Evolutionary conservation across 1,139 yeast genomes (phyloP).

Genomic region (Saccharomyces hybrid): DNA sequence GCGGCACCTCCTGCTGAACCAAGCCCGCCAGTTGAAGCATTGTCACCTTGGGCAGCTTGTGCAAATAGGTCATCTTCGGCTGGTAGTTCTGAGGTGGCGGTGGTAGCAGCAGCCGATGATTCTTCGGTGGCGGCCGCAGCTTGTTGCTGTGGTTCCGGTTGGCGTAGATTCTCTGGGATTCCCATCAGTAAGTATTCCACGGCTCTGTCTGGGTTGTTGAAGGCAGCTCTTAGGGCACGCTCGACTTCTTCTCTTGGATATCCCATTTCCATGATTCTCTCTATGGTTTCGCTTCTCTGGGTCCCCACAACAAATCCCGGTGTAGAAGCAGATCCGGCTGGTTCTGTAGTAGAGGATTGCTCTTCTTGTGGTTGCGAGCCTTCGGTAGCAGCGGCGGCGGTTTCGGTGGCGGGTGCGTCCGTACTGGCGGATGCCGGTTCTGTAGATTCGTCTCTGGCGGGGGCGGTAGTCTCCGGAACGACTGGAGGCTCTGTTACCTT

Average conservation of each 20-base stretch:
- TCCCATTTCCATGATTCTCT: slow-evolving; percentile 92
- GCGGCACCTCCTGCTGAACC: slow-evolving; percentile 19
- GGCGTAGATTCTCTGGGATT: slow-evolving; percentile 60
- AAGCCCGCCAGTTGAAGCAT: slow-evolving; percentile 22
- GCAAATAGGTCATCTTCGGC: slow-evolving; percentile 54
- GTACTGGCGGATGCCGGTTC: slow-evolving; percentile 19
- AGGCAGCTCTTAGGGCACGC: slow-evolving; percentile 88
- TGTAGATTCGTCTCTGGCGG: slow-evolving; percentile 24
- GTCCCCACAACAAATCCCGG: slow-evolving; percentile 30
- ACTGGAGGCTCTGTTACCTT: slow-evolving; percentile 25
- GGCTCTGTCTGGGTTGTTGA: slow-evolving; percentile 96
- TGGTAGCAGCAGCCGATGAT: background rate
- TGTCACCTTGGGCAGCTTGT: slow-evolving; percentile 57
- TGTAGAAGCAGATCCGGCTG: slow-evolving; percentile 26
- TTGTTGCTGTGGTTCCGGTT: slow-evolving; percentile 14
- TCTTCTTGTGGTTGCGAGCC: background rate
- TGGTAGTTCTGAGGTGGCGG: slow-evolving; percentile 11
- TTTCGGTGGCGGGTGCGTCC: slow-evolving; percentile 25
- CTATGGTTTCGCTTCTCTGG: slow-evolving; percentile 40
- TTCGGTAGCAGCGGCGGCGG: slow-evolving; percentile 20
- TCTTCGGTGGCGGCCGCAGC: slow-evolving; percentile 16
- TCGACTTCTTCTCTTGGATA: slow-evolving; percentile 83
- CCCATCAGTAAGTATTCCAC: slow-evolving; percentile 91
- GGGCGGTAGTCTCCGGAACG: slow-evolving; percentile 15
- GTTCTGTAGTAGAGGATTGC: slow-evolving; percentile 16